Evolutionary conservation across 257 asterid species (phyloP).

Genomic region (Coffea eugenioides): DNA sequence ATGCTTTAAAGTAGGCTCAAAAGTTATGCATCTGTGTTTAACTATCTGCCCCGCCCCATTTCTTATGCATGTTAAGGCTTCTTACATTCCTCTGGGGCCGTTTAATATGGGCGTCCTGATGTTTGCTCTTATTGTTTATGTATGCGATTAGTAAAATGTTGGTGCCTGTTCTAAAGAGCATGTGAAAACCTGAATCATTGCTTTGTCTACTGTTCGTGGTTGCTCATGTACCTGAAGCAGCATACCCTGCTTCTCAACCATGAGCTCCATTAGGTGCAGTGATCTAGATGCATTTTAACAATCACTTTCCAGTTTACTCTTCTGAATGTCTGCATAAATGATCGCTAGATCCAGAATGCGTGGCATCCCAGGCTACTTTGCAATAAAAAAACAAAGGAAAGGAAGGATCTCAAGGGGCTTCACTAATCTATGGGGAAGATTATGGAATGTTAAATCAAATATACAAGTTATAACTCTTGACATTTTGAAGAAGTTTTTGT

Average conservation of each 20-base stretch:
- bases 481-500: neutral
- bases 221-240: neutral
- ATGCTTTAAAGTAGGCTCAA: neutral
- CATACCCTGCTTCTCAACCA: neutral
- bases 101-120: neutral
- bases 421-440: neutral
- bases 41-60: neutral
- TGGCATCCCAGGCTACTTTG: neutral
- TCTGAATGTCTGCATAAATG: neutral
- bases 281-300: neutral
- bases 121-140: neutral
- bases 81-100: neutral
- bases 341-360: neutral
- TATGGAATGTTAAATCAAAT: neutral
- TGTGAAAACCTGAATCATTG: neutral
- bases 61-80: neutral
- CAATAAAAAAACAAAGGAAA: neutral
- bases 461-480: neutral
- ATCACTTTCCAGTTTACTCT: neutral
- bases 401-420: neutral
- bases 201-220: neutral
- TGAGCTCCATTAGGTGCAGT: neutral
- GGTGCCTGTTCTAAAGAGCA: neutral
- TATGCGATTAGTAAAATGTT: neutral
- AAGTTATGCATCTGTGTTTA: neutral